Evolutionary conservation across 1,284 basidiomycete species (phyloP), one percentile per base, ranked within the genome.

Genomic region (Sanghuangporus sanghuang): DNA sequence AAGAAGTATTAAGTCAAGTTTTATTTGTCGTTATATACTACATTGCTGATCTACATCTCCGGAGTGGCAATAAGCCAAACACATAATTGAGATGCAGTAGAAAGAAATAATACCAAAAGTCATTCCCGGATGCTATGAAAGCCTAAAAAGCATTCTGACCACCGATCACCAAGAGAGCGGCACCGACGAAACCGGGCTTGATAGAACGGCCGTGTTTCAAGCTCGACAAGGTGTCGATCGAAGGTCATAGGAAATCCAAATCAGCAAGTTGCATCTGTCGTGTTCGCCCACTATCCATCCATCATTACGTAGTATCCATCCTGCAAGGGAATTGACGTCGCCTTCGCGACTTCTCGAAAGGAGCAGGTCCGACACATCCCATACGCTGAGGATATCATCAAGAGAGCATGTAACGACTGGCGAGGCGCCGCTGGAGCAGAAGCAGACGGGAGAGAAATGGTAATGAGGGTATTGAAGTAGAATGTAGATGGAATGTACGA

Each of bases 351-450:
- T 14, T 44, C 6, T 12, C 3, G 42, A 12, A 44, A 32, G 27
- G 27, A 50, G 48, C 9, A 50, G 3, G 48, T 27, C 48, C 23
- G 16, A 27, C 18, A 50, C 44, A 59, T 67, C 49, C 67, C 67
- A 68, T 23, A 67, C 36, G 32, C 67, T 58, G 27, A 67, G 42
- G 6, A 62, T 68, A 14, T 54, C 38, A 52, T 65, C 66, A 5
- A 32, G 36, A n/a, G 55, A 61, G 4, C 12, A 12, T 42, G 40
- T 12, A 9, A 42, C 40, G 6, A 42, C n/a, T 42, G 2, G 12
- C 40, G n/a, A 42, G n/a, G 2, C 40, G 40, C n/a, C 40, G 8
- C 12, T 2, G 40, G 12, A 12, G 12, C 11, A 42, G 11, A 3
- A 4, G 27, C 27, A 23, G 27, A 32, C 27, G 27, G 27, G 27